Evolutionary conservation across 495 filamentous ascomycete genomes (phyloP).

Genomic region (Rhypophila decipiens): DNA sequence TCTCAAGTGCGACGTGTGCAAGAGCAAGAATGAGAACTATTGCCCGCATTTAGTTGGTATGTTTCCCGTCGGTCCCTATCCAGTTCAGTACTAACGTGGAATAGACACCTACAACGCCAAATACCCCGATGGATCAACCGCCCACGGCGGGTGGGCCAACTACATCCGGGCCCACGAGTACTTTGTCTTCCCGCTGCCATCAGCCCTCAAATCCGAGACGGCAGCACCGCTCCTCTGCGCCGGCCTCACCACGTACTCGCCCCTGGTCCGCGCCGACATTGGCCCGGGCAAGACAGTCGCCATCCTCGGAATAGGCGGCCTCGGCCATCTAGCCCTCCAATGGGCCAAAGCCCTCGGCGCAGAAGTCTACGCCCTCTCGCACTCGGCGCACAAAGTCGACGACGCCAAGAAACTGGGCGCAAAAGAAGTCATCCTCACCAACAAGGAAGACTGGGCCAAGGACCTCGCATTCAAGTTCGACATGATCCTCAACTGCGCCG

Average conservation of each 20-base stretch:
- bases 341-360: conserved; percentile 62
- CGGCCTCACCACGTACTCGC: conserved; percentile 66
- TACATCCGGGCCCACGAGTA: conserved; percentile 73
- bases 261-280: conserved; percentile 54
- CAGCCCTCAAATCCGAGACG: conserved; percentile 51
- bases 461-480: conserved; percentile 57
- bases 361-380: conserved; percentile 60
- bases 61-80: not conserved
- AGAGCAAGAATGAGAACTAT: conserved; percentile 65
- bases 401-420: conserved; percentile 60
- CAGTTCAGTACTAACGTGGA: not conserved
- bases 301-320: conserved; percentile 64
- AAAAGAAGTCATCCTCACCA: conserved; percentile 59
- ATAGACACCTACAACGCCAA: conserved; percentile 28
- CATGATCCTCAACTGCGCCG: conserved; percentile 67
- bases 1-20: conserved; percentile 45
- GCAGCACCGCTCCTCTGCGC: conserved; percentile 79
- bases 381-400: conserved; percentile 49
- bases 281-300: conserved; percentile 66
- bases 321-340: conserved; percentile 61
- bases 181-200: conserved; percentile 71
- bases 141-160: conserved; percentile 33
- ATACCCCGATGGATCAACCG: conserved; percentile 22
- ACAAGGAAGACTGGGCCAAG: conserved; percentile 58
- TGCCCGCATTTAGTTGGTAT: conserved; percentile 53